Conservation (phyloP, 2,329 filamentous ascomycete species). For the Scedosporium boydii region DNA sequence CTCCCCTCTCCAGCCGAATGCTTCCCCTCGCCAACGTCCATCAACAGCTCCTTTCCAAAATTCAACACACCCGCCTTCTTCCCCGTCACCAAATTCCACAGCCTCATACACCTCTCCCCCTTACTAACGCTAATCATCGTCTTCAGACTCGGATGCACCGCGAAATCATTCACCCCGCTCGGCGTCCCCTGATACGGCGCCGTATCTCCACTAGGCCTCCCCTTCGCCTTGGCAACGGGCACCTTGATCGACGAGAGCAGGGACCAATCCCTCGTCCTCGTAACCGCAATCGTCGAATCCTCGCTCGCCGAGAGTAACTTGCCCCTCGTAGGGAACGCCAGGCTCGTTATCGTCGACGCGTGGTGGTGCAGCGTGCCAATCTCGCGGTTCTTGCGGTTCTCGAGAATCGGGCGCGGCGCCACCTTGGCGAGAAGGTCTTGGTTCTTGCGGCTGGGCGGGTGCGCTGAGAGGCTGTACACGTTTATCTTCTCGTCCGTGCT, state of each 20-base stretch:
- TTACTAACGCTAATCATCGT: constrained; percentile 89
- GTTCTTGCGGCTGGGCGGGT: constrained; percentile 47
- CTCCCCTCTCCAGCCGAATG: constrained; percentile 74
- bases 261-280: constrained; percentile 81
- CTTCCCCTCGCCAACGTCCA: constrained; percentile 66
- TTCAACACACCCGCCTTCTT: constrained; percentile 91
- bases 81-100: constrained; percentile 95
- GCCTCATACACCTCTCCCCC: constrained; percentile 80
- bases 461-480: constrained; percentile 76
- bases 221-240: constrained; percentile 69
- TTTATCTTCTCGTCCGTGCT: constrained; percentile 93
- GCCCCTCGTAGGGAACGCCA: constrained; percentile 74
- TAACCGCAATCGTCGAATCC: constrained; percentile 85
- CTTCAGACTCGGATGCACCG: constrained; percentile 92
- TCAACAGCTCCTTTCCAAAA: constrained; percentile 65
- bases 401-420: constrained; percentile 62
- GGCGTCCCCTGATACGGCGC: constrained; percentile 72
- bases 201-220: constrained; percentile 82
- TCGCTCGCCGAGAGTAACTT: constrained; percentile 85
- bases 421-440: constrained; percentile 56
- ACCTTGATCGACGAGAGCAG: constrained; percentile 81
- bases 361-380: constrained; percentile 83
- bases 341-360: constrained; percentile 65
- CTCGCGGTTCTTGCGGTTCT: constrained; percentile 81
- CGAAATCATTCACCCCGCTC: constrained; percentile 88